Percentiles rank a stretch among this genome's conserved stretches.
Conservation (phyloP, 2,329 filamentous ascomycete species). For the Aureobasidium zeae region DNA sequence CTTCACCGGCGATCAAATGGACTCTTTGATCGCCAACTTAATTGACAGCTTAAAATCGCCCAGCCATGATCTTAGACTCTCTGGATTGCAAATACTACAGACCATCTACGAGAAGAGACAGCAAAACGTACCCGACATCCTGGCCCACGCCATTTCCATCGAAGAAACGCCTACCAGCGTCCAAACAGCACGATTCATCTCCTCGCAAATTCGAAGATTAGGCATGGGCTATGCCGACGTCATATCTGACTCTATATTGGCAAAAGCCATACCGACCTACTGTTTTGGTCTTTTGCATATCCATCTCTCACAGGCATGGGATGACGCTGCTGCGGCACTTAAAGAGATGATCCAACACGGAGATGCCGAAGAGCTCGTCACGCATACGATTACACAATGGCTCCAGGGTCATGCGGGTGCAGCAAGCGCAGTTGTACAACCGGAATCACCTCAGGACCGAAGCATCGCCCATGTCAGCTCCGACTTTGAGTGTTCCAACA, state of each 20-base stretch:
- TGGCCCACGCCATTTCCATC: slow-evolving; percentile 62
- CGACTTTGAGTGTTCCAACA: slow-evolving; percentile 78
- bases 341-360: slow-evolving; percentile 64
- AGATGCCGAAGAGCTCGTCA: slow-evolving; percentile 62
- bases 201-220: slow-evolving; percentile 78
- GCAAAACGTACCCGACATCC: slow-evolving; percentile 42
- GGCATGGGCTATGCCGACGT: slow-evolving; percentile 54
- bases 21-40: slow-evolving; percentile 55
- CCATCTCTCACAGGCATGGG: slow-evolving; percentile 76
- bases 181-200: slow-evolving; percentile 64
- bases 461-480: slow-evolving; percentile 39
- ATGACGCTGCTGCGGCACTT: slow-evolving; percentile 67
- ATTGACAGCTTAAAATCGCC: slow-evolving; percentile 65
- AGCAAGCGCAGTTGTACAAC: slow-evolving; percentile 28
- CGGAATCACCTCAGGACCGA: slow-evolving; percentile 8
- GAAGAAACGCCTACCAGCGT: slow-evolving; percentile 72
- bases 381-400: slow-evolving; percentile 69
- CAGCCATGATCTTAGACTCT: slow-evolving; percentile 63
- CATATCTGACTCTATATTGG: slow-evolving; percentile 54
- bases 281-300: slow-evolving; percentile 85
- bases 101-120: slow-evolving; percentile 44
- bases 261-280: slow-evolving; percentile 66
- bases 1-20: slow-evolving; percentile 42
- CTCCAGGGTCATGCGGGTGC: slow-evolving; percentile 39
- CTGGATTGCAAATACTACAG: slow-evolving; percentile 63